These are phyloP conservation scores for Santalum album DNA, from an alignment of 164 flowering plant species.

Conservation along the genomic window DNA sequence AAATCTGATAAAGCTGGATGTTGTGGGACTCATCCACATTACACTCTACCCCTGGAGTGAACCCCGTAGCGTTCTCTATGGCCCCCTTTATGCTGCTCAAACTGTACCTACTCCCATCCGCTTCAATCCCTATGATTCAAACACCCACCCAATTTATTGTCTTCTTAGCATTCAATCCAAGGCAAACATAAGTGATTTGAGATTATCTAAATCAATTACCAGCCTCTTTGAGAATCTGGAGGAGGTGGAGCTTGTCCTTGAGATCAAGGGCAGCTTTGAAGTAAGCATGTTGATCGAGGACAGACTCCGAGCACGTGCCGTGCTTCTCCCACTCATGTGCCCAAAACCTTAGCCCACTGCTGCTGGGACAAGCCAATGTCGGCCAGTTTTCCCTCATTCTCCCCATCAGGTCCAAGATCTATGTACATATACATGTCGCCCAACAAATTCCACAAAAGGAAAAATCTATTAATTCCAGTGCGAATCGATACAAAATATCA, in stretches of 20 bases:
- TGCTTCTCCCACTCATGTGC: slow-evolving; percentile 45
- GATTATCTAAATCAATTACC: slow-evolving; percentile 20
- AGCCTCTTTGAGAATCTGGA: slow-evolving; percentile 20
- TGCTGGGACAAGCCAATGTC: slow-evolving; percentile 43
- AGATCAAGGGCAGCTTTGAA: slow-evolving; percentile 25
- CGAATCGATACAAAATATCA: no score
- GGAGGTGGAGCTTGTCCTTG: slow-evolving; percentile 19
- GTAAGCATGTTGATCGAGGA: slow-evolving; percentile 29
- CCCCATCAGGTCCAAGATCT: slow-evolving; percentile 30
- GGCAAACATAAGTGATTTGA: no score
- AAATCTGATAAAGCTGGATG: slow-evolving; percentile 40
- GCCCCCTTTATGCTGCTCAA: slow-evolving; percentile 27
- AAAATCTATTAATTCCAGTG: no score
- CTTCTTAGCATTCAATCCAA: no score
- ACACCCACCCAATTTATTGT: no score
- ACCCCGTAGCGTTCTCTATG: slow-evolving; percentile 30
- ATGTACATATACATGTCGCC: no score
- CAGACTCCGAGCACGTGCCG: slow-evolving; percentile 43
- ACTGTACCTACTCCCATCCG: slow-evolving; percentile 29
- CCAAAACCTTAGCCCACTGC: slow-evolving; percentile 31
- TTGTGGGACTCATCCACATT: slow-evolving; percentile 23
- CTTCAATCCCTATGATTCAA: slow-evolving; percentile 25
- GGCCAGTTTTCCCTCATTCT: slow-evolving; percentile 40
- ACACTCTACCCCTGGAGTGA: slow-evolving; percentile 34
- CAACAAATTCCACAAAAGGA: no score